Base-by-base conservation (phyloP, 345 rosid genomes). In the Trapa incisa region DNA sequence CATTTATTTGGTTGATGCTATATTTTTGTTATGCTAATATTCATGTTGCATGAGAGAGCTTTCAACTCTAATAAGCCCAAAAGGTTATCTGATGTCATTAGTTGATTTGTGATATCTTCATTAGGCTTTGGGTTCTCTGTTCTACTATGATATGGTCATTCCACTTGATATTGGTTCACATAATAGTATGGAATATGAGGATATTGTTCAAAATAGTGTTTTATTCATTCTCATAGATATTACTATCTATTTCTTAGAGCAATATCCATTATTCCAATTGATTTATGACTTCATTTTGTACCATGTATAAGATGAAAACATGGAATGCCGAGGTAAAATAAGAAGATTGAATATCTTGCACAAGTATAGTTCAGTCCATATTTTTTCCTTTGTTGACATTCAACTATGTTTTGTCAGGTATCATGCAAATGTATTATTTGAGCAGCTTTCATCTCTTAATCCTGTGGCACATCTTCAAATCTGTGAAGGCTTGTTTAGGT, bases 381-480 rank as follows among this genome's bases (percentile, higher is more conserved):
- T 22, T 47, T 48, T 15, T 67, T 13, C 9, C 70, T 57, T 62
- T 72, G 70, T 22, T 36, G 22, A 48, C 29, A 17, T 35, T 65
- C 48, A 29, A 41, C 67, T 29, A 4, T 58, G 63, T 58, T 58
- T 58, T 75, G 10, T 47, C 87, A 95, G 99, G 99, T 78, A 74
- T 77, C 97, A 95, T 78, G 97, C 99, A 68, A 81, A 82, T 72
- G 72, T 86, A 65, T 69, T 91, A 68, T 89, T 91, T 68, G 85
- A 85, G 73, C 96, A 94, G 14, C 88, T 95, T 68, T 82, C 96
- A 61, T 80, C 83, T 9, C 87, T 95, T 75, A 89, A 91, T 83
- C 94, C 96, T 2, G 99, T 89, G 82, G 97, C 92, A 16, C 96
- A 95, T 77, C 71, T 70, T 77, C 90, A 83, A 78, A 89, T 95